phyloP scores from a whole-genome alignment of 73 alveolate species.

The Effrenium voratum region DNA sequence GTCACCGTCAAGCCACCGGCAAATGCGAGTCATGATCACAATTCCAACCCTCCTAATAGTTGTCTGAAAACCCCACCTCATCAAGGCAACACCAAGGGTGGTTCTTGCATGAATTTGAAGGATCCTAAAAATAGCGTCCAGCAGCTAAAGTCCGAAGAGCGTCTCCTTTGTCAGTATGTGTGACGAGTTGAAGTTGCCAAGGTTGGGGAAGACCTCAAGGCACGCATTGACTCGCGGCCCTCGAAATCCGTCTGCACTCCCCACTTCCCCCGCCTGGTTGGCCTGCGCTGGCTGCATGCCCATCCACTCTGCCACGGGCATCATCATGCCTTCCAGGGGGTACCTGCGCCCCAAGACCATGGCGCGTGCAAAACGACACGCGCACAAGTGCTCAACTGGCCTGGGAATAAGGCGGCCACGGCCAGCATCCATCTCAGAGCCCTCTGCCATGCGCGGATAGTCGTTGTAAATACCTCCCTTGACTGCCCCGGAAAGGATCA shows the following conservation, averaged over 20 bases:
- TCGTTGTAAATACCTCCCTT: conserved; percentile 70
- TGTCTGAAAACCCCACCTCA: no score
- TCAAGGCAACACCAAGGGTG: no score
- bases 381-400: neutral
- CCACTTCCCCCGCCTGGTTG: conserved; percentile 25
- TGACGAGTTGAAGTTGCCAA: conserved; percentile 66
- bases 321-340: conserved; percentile 69
- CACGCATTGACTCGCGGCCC: neutral
- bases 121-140: no score
- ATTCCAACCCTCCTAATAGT: no score
- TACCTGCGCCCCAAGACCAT: neutral
- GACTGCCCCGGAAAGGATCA: conserved; percentile 40
- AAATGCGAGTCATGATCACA: no score
- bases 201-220: conserved; percentile 82
- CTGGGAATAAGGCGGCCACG: conserved; percentile 86
- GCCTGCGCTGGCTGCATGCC: conserved; percentile 85
- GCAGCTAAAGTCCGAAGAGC: neutral
- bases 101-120: no score
- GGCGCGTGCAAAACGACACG: neutral
- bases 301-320: conserved; percentile 94
- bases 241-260: neutral
- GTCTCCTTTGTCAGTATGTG: conserved; percentile 41
- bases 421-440: conserved; percentile 62
- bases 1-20: no score
- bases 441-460: conserved; percentile 87